Base-by-base conservation (phyloP, 139 green algal species). In the Ulvella scutata region DNA sequence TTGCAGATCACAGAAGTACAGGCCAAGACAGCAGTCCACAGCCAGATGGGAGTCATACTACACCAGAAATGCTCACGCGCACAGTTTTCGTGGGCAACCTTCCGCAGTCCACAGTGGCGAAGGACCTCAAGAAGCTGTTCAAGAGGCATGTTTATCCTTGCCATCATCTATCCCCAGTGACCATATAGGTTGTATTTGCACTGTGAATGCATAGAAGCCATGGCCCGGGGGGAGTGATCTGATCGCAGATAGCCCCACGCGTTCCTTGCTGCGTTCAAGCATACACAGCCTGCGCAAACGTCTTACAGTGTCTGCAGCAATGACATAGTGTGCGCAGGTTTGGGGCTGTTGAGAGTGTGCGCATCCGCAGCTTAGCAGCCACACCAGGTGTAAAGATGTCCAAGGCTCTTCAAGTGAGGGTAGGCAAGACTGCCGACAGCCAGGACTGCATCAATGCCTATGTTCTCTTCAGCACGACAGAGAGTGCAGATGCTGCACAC, bases 21-120 rank as follows among this genome's bases (percentile, higher is more conserved):
- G n/a, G n/a, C n/a, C n/a, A n/a, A n/a, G n/a, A n/a, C n/a, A n/a
- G n/a, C n/a, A n/a, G n/a, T n/a, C n/a, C n/a, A n/a, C n/a, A n/a
- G n/a, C n/a, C n/a, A n/a, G n/a, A n/a, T n/a, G n/a, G n/a, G n/a
- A n/a, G n/a, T n/a, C n/a, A n/a, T n/a, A n/a, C n/a, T n/a, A n/a
- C n/a, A n/a, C n/a, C n/a, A n/a, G n/a, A n/a, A n/a, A n/a, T n/a
- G n/a, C n/a, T n/a, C n/a, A n/a, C n/a, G 21, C 81, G 91, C 36
- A 97, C 92, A 3, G 75, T 97, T 21, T 97, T 97, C 82, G 90
- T 97, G 17, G 92, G 92, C 73, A 97, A 97, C 79, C 74, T 97
- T 76, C 89, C 92, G 1, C 74, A 78, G 23, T 77, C 43, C 3
- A 82, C 79, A 21, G 90, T 81, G 43, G 44, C 38, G 4, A 93